Evolutionary conservation across 768 basidiomycete species (phyloP).

Genomic region (Terana coerulea): DNA sequence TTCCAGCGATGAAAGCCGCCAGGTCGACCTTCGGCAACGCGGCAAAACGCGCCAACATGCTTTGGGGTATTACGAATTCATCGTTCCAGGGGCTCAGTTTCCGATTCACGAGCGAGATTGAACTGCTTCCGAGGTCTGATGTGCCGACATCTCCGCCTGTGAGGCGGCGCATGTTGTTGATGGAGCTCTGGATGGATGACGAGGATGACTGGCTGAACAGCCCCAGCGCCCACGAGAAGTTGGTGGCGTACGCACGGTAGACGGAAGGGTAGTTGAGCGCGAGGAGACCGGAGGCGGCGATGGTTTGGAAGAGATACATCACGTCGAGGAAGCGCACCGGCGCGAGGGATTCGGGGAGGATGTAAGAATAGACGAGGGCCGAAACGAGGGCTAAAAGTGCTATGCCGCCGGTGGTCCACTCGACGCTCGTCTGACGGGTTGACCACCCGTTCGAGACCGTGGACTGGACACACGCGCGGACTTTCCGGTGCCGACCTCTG

Average conservation of each 20-base stretch:
- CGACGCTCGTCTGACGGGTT: constrained; percentile 65
- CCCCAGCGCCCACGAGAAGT: constrained; percentile 88
- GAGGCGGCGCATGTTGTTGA: constrained; percentile 75
- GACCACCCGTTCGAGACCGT: constrained; percentile 92
- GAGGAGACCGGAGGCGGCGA: constrained; percentile 75
- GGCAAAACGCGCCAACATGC: constrained; percentile 11
- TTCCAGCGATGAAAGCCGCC: constrained; percentile 3
- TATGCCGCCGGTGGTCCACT: constrained; percentile 72
- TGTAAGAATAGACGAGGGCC: constrained; percentile 51
- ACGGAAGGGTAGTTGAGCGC: constrained; percentile 84
- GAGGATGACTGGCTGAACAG: constrained; percentile 52
- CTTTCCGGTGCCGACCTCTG: constrained; percentile 62
- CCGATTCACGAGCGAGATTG: constrained; percentile 77
- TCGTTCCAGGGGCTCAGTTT: constrained; percentile 75
- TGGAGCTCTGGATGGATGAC: constrained; percentile 67
- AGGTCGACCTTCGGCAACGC: constrained; percentile 20
- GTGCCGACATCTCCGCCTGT: constrained; percentile 78
- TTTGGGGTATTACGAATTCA: constrained; percentile 7
- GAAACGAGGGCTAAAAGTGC: constrained; percentile 56
- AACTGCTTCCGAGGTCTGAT: constrained; percentile 47
- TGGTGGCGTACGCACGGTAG: constrained; percentile 77
- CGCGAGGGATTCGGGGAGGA: constrained; percentile 47
- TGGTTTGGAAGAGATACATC: constrained; percentile 79
- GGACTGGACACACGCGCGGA: constrained; percentile 88
- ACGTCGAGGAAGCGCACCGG: constrained; percentile 81